Conservation (phyloP, 139 green algal species). For the Chlamydomonas sphaeroides region DNA sequence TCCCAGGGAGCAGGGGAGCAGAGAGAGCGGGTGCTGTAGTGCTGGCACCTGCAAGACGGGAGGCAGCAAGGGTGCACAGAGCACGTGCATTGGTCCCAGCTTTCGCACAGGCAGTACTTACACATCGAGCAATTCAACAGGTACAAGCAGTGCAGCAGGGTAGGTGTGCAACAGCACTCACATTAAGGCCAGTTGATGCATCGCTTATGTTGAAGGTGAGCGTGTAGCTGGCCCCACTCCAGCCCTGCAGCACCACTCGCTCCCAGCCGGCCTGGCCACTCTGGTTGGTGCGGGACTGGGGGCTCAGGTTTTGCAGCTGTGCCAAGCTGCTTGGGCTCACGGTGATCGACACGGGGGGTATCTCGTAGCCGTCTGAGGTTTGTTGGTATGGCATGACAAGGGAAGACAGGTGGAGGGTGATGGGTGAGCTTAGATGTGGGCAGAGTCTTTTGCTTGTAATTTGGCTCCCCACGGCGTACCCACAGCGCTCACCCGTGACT, state of each 20-base stretch:
- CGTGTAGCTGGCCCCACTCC: not conserved
- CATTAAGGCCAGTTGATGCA: too few relatives aligned
- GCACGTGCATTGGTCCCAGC: too few relatives aligned
- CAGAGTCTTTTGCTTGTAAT: too few relatives aligned
- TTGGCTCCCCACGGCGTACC: too few relatives aligned
- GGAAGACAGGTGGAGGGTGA: not conserved
- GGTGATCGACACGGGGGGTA: not conserved
- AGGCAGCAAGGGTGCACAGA: not conserved
- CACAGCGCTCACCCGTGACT: not conserved
- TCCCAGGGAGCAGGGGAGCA: not conserved
- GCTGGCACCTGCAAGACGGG: not conserved
- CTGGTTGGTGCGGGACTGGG: too few relatives aligned
- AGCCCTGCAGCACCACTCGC: not conserved
- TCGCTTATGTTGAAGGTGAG: not conserved
- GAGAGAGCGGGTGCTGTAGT: not conserved
- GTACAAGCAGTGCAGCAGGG: too few relatives aligned
- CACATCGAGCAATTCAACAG: too few relatives aligned
- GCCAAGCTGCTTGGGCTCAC: too few relatives aligned
- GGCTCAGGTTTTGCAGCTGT: too few relatives aligned
- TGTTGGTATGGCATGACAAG: not conserved
- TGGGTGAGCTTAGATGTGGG: not conserved
- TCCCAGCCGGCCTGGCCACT: not conserved
- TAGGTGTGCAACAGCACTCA: too few relatives aligned
- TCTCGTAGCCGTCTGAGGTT: too few relatives aligned
- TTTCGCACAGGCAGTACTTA: too few relatives aligned